Base-by-base conservation (phyloP, 352 stramenopile genomes). In the Blastocystis sp. region DNA sequence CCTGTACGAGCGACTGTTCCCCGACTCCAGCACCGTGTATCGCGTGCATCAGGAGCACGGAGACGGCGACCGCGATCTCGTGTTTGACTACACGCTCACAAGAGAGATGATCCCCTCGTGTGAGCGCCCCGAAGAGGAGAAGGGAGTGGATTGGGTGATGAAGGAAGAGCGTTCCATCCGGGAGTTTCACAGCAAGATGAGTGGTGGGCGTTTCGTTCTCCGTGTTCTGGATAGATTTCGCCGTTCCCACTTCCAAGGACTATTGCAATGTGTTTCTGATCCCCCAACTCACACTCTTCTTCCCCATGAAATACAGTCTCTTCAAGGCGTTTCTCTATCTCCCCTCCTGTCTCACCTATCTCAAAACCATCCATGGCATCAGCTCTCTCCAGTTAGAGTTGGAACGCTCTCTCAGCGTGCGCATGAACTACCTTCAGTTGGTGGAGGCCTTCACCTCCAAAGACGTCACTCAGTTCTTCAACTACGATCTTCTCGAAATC, bases 401-500 rank as follows among this genome's bases (percentile, higher is more conserved):
- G 28, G 24, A 81, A 3, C 34, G 42, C 10, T 10, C n/a, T 11
- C 48, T 48, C 17, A 28, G 3, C 28, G 14, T 81, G 3, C 11
- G 28, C 38, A 34, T 81, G 7, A 34, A 54, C 28, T 60, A 60
- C 19, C 3, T 66, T 3, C 21, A 81, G 19, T 1, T 81, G 3
- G 14, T 64, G 42, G 42, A 81, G 34, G 43, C 71, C 3, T 81
- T 81, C 45, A 81, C 71, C 24, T 21, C 71, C 2, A 81, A 81
- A 54, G 17, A 42, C 28, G 43, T 65, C 2, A 66, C 48, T 21
- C 19, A 10, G 11, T 63, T 62, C 19, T 63, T 66, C 14, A 81
- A 81, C 43, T 81, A 81, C 21, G 71, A 81, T 24, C 64, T 81
- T 17, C 43, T 71, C 19, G 64, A 71, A 43, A 43, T n/a, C 9